These are phyloP conservation scores for Phascolomyces articulosus DNA, from an alignment of 371 early-diverging fungal species.

Conservation along the genomic window DNA sequence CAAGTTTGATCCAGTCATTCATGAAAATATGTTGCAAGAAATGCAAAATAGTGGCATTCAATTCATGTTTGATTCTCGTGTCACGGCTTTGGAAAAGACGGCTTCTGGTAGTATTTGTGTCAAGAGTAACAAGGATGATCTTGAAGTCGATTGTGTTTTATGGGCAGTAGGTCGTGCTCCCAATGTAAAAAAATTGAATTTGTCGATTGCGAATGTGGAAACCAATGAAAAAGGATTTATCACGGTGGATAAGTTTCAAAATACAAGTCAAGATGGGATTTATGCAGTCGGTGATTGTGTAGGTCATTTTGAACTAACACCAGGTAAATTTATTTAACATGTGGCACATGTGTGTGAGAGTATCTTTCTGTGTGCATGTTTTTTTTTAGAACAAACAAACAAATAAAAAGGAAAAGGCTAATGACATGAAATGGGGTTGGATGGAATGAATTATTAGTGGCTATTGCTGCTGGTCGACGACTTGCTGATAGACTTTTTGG, in stretches of 20 bases:
- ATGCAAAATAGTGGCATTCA: slow-evolving; percentile 72
- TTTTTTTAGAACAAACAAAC: background rate
- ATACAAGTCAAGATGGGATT: slow-evolving; percentile 71
- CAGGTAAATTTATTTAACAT: slow-evolving; percentile 55
- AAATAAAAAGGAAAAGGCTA: too few relatives aligned
- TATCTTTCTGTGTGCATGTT: too few relatives aligned
- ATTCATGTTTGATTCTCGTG: slow-evolving; percentile 68
- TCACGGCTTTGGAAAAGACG: slow-evolving; percentile 31
- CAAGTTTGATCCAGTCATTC: slow-evolving; percentile 86
- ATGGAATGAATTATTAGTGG: too few relatives aligned
- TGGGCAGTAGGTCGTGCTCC: slow-evolving; percentile 93
- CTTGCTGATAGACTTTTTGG: slow-evolving; percentile 95
- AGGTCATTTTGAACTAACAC: slow-evolving; percentile 92
- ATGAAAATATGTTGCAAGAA: slow-evolving; percentile 75
- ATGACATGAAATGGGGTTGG: too few relatives aligned
- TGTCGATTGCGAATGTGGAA: slow-evolving; percentile 70
- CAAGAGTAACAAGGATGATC: slow-evolving; percentile 37
- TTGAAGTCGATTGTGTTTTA: slow-evolving; percentile 72
- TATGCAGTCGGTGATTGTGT: slow-evolving; percentile 96
- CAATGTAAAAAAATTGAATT: slow-evolving; percentile 68
- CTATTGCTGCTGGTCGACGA: slow-evolving; percentile 94
- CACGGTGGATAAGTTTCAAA: slow-evolving; percentile 84
- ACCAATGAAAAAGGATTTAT: slow-evolving; percentile 71
- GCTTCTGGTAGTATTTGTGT: background rate
- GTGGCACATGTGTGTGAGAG: too few relatives aligned